Base-by-base conservation (phyloP, 345 rosid species). In the Hypericum androsaemum region DNA sequence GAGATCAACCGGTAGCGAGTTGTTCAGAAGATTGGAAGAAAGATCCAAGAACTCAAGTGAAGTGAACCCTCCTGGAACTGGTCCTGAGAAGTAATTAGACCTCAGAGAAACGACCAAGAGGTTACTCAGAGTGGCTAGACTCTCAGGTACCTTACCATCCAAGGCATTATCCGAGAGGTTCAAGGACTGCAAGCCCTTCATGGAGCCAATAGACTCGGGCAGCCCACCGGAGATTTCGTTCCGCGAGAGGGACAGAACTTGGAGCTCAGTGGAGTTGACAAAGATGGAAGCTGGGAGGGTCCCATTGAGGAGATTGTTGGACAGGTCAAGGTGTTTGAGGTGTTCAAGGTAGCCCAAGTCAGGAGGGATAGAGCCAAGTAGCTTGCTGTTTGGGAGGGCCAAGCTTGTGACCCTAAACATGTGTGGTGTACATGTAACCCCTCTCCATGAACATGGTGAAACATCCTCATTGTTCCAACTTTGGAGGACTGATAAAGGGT, bases 151-250 rank as follows among this genome's bases (percentile, higher is more conserved):
- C 5, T 67, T 56, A 8, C 98, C 95, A 0, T 82, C 69, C 37
- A 87, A 73, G 39, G 89, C 87, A 62, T 87, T 90, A 12, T 74
- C 81, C 0, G 96, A 82, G 56, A 92, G 84, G 65, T 90, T 82
- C 73, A 90, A 42, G 49, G 68, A 36, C 78, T 67, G 74, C 49
- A 81, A 77, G 38, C 63, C 59, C 48, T n/a, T 58, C 70, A 76
- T 53, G 10, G 50, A 66, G 16, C 71, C 71, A 6, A 82, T 17
- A 14, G 66, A 62, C 48, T 71, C 78, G 0, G 88, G 78, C 60
- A 89, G 52, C 59, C 65, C 77, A 49, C 97, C 90, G 9, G 86
- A 80, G 50, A 86, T 71, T 56, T 65, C 74, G 60, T 86, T 86
- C 35, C 64, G 63, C 2, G 80, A 72, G 28, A 82, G 75, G 32